Percentiles rank a stretch among this genome's conserved stretches.
Evolutionary conservation across 495 filamentous ascomycete genomes (phyloP).

Genomic region (Aspergillus panamensis): DNA sequence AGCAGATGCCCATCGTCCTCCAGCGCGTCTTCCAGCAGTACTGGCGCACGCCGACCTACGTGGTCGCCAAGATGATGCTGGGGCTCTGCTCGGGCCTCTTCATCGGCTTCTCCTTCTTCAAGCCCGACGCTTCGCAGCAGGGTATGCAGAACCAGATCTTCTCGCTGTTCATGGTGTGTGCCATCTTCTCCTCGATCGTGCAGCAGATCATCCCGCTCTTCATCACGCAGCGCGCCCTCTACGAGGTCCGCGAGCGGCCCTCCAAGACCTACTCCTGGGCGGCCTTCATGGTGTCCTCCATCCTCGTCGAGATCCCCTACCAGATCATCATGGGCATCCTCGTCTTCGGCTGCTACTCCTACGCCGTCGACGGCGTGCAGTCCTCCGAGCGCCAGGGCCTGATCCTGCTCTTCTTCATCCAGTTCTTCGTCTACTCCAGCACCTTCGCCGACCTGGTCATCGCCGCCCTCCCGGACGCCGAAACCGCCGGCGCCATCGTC

Average conservation of each 20-base stretch:
- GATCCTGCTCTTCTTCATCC: constrained; percentile 49
- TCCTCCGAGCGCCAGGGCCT: constrained; percentile 42
- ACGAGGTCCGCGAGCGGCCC: constrained; percentile 49
- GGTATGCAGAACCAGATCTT: constrained; percentile 84
- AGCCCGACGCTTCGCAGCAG: constrained; percentile 60
- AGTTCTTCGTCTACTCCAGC: constrained; percentile 44
- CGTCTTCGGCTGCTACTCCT: constrained; percentile 49
- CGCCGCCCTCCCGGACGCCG: constrained; percentile 39
- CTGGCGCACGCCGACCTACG: constrained; percentile 52
- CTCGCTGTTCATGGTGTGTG: constrained; percentile 73
- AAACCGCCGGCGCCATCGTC: constrained; percentile 52
- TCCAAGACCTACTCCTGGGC: constrained; percentile 52
- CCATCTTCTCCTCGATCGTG: constrained; percentile 66
- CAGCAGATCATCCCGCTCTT: constrained; percentile 54
- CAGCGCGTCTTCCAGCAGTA: constrained; percentile 46
- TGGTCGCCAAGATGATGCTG: constrained; percentile 49
- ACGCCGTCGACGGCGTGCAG: constrained; percentile 29
- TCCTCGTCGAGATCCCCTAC: constrained; percentile 51
- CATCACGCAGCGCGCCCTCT: constrained; percentile 45
- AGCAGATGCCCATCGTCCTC: constrained; percentile 47
- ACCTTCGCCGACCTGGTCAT: constrained; percentile 54
- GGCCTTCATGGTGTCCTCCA: constrained; percentile 47
- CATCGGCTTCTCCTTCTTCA: constrained; percentile 85
- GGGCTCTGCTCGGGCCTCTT: constrained; percentile 56
- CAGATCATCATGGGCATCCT: constrained; percentile 41